Evolutionary conservation across 2,329 filamentous ascomycete genomes (phyloP), one percentile per base, ranked within the genome.

Genomic region (Ophiostoma sp.): DNA sequence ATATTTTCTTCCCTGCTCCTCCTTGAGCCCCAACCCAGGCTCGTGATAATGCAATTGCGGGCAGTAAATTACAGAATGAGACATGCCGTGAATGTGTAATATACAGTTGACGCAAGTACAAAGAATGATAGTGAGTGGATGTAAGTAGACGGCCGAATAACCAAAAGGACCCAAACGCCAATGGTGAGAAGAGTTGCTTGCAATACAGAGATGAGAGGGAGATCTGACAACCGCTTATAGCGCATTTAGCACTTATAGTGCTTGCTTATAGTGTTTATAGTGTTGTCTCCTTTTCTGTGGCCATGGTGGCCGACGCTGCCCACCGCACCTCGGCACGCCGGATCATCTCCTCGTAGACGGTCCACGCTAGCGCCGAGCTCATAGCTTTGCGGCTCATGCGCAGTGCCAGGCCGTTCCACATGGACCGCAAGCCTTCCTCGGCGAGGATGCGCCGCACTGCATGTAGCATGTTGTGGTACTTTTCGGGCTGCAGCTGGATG

Each of bases 331-430:
- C 80, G 27, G 89, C 90, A 73, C 90, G 84, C 70, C 93, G 82
- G 71, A 98, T 89, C 74, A 97, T 78, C 78, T 97, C 94, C 80
- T 99, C 95, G 76, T 99, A 99, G 55, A 97, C 83, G 9, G 94
- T 98, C 95, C 95, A 99, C 7, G 94, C 94, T 73, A 98, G 82
- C n/a, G 95, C 95, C 66, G 90, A 94, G 78, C 93, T 97, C 62
- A 97, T 79, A 5, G 93, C 94, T 78, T 99, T 99, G 73, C 95
- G 85, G 63, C 89, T 90, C 83, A 98, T 96, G 68, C 95, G 85
- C 73, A 99, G 81, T 1, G 86, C 91, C 68, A 99, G 78, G 0
- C 95, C 95, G 76, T 95, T 90, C 78, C 95, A 93, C 69, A 99
- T 82, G 70, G 90, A 90, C 67, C 89, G 84, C 27, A 90, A 73